phyloP scores from a whole-genome alignment of 306 rosid species.

The Fragaria ananassa region DNA sequence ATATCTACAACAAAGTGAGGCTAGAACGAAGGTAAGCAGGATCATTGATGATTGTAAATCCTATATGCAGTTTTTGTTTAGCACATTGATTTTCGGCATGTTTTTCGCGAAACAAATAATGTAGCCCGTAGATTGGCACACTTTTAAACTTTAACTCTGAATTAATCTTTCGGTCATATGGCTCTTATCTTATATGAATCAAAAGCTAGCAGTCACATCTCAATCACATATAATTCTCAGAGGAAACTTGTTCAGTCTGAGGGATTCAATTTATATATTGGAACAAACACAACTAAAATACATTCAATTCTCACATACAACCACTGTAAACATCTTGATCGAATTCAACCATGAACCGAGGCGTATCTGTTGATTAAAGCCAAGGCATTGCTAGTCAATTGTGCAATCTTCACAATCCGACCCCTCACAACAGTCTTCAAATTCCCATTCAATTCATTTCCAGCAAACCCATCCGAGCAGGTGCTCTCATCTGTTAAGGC shows the following conservation, averaged over 20 bases:
- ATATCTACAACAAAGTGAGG: background rate
- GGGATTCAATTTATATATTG: background rate
- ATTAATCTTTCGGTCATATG: background rate
- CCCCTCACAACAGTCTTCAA: background rate
- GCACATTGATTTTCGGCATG: no score
- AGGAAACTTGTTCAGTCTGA: background rate
- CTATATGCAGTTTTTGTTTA: no score
- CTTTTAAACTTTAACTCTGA: no score
- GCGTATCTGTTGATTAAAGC: background rate
- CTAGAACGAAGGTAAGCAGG: no score
- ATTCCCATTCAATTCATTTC: background rate
- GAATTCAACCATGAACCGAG: background rate
- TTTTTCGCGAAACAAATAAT: no score
- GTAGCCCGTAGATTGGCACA: no score
- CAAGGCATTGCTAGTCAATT: conserved; percentile 1
- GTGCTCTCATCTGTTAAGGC: background rate
- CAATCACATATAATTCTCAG: background rate
- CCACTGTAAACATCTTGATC: background rate
- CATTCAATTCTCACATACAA: background rate
- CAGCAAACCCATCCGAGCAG: background rate
- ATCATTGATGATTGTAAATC: no score
- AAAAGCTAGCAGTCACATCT: no score
- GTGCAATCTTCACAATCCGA: background rate
- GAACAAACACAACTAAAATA: background rate
- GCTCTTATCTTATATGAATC: background rate